phyloP scores from a whole-genome alignment of 768 basidiomycete species.

The Crepidotus variabilis region DNA sequence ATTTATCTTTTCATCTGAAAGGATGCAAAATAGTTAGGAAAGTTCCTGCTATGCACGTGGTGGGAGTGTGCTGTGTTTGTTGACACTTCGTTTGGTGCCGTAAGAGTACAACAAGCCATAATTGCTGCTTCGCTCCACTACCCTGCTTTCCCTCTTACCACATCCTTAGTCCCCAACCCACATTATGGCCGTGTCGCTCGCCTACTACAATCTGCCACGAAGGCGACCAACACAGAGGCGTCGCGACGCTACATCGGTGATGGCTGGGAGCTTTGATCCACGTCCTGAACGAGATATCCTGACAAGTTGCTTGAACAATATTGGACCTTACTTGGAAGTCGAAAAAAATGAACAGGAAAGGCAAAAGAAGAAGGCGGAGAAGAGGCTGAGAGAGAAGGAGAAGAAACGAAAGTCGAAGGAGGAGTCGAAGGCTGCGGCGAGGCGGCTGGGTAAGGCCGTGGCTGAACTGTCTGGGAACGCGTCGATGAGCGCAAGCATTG shows the following conservation, averaged over 20 bases:
- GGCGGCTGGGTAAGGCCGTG: constrained; percentile 22
- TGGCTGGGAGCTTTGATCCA: constrained; percentile 72
- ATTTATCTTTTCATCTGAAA: constrained; percentile 31
- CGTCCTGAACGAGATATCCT: constrained; percentile 69
- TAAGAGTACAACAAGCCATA: constrained; percentile 44
- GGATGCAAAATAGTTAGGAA: constrained; percentile 29
- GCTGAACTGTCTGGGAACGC: constrained; percentile 25
- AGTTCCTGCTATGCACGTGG: constrained; percentile 47
- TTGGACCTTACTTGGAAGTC: constrained; percentile 58
- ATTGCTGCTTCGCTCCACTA: constrained; percentile 30
- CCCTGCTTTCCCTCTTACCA: constrained; percentile 30
- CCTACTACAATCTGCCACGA: constrained; percentile 22
- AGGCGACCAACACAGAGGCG: constrained; percentile 38
- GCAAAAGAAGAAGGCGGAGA: constrained; percentile 53
- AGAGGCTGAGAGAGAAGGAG: constrained; percentile 49
- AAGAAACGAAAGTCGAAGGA: constrained; percentile 27
- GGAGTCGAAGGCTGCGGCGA: constrained; percentile 25
- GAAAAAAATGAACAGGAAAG: constrained; percentile 59
- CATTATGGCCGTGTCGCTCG: constrained; percentile 26
- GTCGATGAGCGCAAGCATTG: constrained; percentile 20
- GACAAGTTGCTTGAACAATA: constrained; percentile 76
- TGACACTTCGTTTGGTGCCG: constrained; percentile 44
- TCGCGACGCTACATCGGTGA: constrained; percentile 71
- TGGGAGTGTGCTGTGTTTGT: constrained; percentile 39
- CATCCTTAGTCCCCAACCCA: constrained; percentile 45